Percentiles rank a stretch among this genome's conserved stretches.
These are phyloP conservation scores for Exophiala alcalophila DNA, from an alignment of 2,329 filamentous ascomycete species.

Conservation along the genomic window DNA sequence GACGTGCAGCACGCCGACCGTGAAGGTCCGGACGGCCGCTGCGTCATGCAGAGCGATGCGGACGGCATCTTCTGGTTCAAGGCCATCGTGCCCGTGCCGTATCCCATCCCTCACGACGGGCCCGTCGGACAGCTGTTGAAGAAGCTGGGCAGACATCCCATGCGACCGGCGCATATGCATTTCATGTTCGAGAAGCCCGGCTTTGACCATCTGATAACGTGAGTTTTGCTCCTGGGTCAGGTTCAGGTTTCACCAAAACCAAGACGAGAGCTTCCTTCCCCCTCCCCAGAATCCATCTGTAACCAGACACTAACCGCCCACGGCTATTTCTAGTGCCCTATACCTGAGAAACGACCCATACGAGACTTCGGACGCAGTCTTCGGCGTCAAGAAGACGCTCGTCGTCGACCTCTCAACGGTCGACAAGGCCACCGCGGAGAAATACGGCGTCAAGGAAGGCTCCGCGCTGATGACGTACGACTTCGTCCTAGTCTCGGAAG, in stretches of 20 bases:
- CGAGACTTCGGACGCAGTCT: conserved; percentile 34
- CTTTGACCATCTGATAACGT: conserved; percentile 81
- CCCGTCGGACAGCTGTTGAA: conserved; percentile 72
- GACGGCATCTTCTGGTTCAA: conserved; percentile 81
- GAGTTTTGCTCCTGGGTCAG: too few relatives aligned
- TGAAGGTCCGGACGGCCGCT: conserved; percentile 66
- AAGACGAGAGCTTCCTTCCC: too few relatives aligned
- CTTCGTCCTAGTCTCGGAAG: conserved; percentile 42
- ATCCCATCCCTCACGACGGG: conserved; percentile 80
- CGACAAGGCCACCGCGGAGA: conserved; percentile 29
- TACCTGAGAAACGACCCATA: conserved; percentile 34
- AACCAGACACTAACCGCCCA: not conserved
- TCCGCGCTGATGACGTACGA: conserved; percentile 30
- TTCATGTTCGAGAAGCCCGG: conserved; percentile 84
- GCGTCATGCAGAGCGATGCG: conserved; percentile 65
- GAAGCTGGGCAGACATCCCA: conserved; percentile 69
- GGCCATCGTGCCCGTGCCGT: conserved; percentile 78
- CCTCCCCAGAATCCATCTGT: too few relatives aligned
- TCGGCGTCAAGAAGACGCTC: conserved; percentile 35
- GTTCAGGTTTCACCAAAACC: too few relatives aligned
- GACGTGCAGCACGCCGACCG: conserved; percentile 72
- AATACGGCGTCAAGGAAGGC: conserved; percentile 31
- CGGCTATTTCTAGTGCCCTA: conserved; percentile 29
- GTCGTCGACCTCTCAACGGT: conserved; percentile 32
- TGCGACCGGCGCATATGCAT: conserved; percentile 75